Evolutionary conservation across 352 stramenopile species (phyloP).

Genomic region (Phytophthora cactorum): DNA sequence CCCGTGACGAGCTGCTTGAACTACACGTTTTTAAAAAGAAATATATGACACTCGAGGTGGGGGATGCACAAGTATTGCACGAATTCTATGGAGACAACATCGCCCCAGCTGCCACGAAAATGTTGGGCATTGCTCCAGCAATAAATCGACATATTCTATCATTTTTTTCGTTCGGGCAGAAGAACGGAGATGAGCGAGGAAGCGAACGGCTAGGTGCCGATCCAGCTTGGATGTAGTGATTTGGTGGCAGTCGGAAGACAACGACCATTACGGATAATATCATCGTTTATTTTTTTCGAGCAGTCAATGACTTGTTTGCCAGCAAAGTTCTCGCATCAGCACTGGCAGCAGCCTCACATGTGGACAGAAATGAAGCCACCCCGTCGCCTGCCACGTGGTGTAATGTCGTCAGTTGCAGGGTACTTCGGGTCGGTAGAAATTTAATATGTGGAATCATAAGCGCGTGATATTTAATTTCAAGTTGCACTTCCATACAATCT

Average conservation of each 20-base stretch:
- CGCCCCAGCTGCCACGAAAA: too few relatives aligned
- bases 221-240: not conserved
- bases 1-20: too few relatives aligned
- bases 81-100: too few relatives aligned
- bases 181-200: not conserved
- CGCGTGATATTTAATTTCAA: not conserved
- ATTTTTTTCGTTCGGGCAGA: not conserved
- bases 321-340: not conserved
- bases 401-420: not conserved
- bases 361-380: not conserved
- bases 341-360: not conserved
- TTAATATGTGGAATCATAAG: not conserved
- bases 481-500: not conserved
- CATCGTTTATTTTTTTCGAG: too few relatives aligned
- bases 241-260: not conserved
- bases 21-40: too few relatives aligned
- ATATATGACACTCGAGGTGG: too few relatives aligned
- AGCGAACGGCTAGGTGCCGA: not conserved
- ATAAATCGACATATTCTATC: too few relatives aligned
- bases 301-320: too few relatives aligned
- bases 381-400: not conserved
- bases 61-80: too few relatives aligned
- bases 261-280: too few relatives aligned
- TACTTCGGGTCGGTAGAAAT: not conserved
- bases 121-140: too few relatives aligned